Evolutionary conservation across 495 filamentous ascomycete genomes (phyloP).

Genomic region (Diplogelasinospora grovesii): DNA sequence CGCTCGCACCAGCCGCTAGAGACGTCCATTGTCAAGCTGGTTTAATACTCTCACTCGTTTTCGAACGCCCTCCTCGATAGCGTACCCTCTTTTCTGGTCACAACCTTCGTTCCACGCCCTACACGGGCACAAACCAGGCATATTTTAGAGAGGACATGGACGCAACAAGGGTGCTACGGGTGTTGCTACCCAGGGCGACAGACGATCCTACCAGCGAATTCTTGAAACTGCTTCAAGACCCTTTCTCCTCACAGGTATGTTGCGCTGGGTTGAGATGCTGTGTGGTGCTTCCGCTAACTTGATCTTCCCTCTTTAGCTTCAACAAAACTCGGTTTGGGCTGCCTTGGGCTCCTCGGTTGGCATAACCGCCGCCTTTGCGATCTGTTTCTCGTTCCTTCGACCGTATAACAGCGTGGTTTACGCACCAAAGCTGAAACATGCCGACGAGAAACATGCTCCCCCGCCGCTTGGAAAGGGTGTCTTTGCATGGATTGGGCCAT

Average conservation of each 20-base stretch:
- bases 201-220: constrained; percentile 27
- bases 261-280: background rate
- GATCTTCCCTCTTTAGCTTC: constrained; percentile 17
- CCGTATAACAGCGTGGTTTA: constrained; percentile 89
- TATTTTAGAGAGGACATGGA: constrained; percentile 6
- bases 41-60: constrained; percentile 1
- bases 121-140: constrained; percentile 3
- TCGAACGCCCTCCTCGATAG: background rate
- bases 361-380: constrained; percentile 60
- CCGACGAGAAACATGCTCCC: constrained; percentile 86
- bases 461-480: constrained; percentile 81
- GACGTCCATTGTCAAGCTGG: background rate
- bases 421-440: constrained; percentile 88
- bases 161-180: constrained; percentile 12
- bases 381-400: constrained; percentile 81
- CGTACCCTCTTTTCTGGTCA: constrained; percentile 4
- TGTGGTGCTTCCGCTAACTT: background rate
- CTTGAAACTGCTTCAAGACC: constrained; percentile 39
- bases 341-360: constrained; percentile 78
- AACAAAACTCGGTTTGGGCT: constrained; percentile 54
- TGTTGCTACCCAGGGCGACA: constrained; percentile 18
- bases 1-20: background rate
- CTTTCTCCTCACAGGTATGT: constrained; percentile 41
- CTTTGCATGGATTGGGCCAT: constrained; percentile 76
- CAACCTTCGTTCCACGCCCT: constrained; percentile 8